A percentile compares a stretch with the other conserved stretches of the same genome.
phyloP scores from a whole-genome alignment of 108 stramenopile genomes.

The Heterococcus sp. region DNA sequence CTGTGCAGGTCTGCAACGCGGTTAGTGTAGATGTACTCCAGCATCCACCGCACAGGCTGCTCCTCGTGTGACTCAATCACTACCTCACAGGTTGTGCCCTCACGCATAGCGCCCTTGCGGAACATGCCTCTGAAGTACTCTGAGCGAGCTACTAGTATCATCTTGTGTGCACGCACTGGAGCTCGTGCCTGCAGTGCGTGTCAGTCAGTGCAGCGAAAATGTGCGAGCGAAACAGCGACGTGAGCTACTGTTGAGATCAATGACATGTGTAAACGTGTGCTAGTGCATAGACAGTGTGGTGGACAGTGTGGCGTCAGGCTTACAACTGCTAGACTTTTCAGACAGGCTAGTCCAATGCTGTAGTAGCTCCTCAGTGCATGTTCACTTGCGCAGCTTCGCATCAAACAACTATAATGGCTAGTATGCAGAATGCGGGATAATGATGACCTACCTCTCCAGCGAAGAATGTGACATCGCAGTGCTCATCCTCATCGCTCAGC shows the following conservation, averaged over 20 bases:
- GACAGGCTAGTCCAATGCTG: no score
- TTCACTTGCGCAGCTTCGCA: no score
- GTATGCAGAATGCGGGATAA: no score
- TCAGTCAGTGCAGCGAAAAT: not conserved
- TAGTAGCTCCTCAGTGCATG: no score
- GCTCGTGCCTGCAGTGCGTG: not conserved
- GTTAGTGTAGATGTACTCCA: conserved; percentile 93
- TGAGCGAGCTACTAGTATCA: conserved; percentile 84
- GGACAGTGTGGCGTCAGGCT: no score
- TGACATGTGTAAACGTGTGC: no score
- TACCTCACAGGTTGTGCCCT: conserved; percentile 67
- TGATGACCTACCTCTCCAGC: conserved; percentile 2
- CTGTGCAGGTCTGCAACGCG: conserved; percentile 67
- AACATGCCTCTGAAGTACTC: conserved; percentile 96
- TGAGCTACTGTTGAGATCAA: not conserved
- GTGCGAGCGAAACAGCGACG: not conserved
- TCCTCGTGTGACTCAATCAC: conserved; percentile 71
- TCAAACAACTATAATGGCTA: no score
- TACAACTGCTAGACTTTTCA: no score
- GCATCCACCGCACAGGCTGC: conserved; percentile 78
- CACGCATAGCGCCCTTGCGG: conserved; percentile 67
- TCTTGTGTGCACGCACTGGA: conserved; percentile 82
- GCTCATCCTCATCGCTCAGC: conserved; percentile 36
- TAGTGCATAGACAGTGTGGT: no score
- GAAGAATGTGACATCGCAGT: conserved; percentile 50